Evolutionary conservation across 2,329 filamentous ascomycete genomes (phyloP).

Genomic region (Aspergillus sp.): DNA sequence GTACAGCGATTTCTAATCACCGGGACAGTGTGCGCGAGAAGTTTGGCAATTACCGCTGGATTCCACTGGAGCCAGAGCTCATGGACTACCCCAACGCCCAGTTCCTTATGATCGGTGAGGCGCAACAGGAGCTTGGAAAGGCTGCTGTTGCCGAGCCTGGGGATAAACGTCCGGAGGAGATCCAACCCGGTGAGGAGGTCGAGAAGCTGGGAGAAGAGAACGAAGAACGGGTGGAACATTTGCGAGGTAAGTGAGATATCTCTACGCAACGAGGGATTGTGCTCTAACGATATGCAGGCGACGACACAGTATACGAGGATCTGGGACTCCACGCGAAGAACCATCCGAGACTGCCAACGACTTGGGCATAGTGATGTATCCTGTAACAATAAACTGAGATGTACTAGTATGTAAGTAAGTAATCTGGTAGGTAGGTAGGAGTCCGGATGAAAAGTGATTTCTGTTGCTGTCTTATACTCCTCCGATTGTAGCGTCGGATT

Average conservation of each 20-base stretch:
- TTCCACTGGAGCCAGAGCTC: slow-evolving; percentile 68
- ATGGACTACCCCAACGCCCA: slow-evolving; percentile 74
- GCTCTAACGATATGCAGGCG: slow-evolving; percentile 38
- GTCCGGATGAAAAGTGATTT: not conserved
- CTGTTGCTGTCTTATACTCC: not conserved
- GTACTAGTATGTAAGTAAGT: no score
- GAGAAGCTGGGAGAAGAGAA: slow-evolving; percentile 75
- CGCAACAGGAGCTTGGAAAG: slow-evolving; percentile 32
- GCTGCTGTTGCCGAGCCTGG: slow-evolving; percentile 31
- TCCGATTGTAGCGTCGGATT: not conserved
- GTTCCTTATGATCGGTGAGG: slow-evolving; percentile 71
- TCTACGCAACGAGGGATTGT: not conserved
- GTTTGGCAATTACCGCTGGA: slow-evolving; percentile 72
- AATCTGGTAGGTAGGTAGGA: not conserved
- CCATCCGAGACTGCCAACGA: slow-evolving; percentile 62
- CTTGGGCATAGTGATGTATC: slow-evolving; percentile 45
- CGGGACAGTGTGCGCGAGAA: slow-evolving; percentile 62
- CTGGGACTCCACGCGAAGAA: slow-evolving; percentile 58
- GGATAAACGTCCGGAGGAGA: slow-evolving; percentile 54
- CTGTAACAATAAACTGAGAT: no score
- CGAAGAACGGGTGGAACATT: slow-evolving; percentile 60
- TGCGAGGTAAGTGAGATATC: slow-evolving; percentile 45
- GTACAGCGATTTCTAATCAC: not conserved
- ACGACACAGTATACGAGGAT: slow-evolving; percentile 61
- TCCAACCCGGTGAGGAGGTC: slow-evolving; percentile 67